Evolutionary conservation across 192 early-diverging fungal species (phyloP).

Genomic region (Pilobolus umbonatus): DNA sequence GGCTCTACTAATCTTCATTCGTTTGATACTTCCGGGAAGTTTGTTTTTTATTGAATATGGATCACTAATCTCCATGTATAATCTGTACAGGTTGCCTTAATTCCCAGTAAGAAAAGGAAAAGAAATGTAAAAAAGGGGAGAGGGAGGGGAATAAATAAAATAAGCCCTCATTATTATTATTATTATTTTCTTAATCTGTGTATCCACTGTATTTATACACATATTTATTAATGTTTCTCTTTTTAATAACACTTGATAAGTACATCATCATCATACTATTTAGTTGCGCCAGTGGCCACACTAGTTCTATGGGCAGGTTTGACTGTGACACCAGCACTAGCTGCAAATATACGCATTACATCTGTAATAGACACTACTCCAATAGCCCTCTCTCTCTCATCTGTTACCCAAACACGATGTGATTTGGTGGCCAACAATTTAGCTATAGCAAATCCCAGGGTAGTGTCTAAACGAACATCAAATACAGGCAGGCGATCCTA

Average conservation of each 20-base stretch:
- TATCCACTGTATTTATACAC: neutral
- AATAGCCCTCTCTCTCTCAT: constrained; percentile 47
- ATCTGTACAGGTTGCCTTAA: neutral
- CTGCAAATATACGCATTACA: constrained; percentile 46
- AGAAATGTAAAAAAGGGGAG: constrained; percentile 3
- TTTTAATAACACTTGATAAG: too few relatives aligned
- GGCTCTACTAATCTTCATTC: constrained; percentile 31
- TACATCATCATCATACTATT: too few relatives aligned
- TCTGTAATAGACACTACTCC: constrained; percentile 81
- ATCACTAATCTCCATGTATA: neutral
- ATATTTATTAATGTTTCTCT: too few relatives aligned
- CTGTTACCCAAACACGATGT: constrained; percentile 77
- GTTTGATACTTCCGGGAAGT: constrained; percentile 3
- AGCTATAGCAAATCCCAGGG: constrained; percentile 64
- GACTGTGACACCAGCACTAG: neutral
- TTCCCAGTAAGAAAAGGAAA: neutral
- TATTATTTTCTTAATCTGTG: neutral
- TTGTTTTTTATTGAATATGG: constrained; percentile 3
- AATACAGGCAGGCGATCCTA: constrained; percentile 70
- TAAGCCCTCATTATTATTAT: neutral
- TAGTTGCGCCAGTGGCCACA: too few relatives aligned
- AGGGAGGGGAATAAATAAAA: neutral
- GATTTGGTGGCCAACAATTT: constrained; percentile 78
- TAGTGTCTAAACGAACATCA: constrained; percentile 65
- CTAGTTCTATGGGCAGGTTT: neutral